phyloP scores from a whole-genome alignment of 805 yeast genomes.

The Kazachstania taianensis region DNA sequence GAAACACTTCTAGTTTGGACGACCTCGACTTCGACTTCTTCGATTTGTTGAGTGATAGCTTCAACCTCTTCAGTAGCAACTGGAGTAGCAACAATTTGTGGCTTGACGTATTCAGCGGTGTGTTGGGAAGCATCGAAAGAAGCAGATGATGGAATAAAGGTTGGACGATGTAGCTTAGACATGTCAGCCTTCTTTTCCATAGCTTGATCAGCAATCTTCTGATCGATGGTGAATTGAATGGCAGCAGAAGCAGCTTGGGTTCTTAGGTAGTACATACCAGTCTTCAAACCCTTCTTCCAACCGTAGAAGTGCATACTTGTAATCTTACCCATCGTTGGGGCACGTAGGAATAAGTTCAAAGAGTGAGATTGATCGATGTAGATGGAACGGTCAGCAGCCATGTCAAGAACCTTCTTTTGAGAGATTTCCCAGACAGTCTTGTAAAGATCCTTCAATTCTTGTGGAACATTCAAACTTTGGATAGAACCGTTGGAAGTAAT shows the following conservation, averaged over 20 bases:
- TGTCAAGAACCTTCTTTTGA: conserved; percentile 73
- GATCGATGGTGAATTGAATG: conserved; percentile 76
- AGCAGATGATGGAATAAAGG: conserved; percentile 21
- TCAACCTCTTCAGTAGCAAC: conserved; percentile 3
- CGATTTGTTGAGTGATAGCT: conserved; percentile 2
- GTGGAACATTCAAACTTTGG: conserved; percentile 67
- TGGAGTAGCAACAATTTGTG: conserved; percentile 1
- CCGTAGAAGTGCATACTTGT: conserved; percentile 98
- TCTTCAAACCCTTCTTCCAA: conserved; percentile 96
- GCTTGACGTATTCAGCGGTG: conserved; percentile 2
- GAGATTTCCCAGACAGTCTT: conserved; percentile 96
- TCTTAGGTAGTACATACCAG: conserved; percentile 96
- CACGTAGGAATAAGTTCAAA: conserved; percentile 75
- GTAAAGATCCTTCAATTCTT: conserved; percentile 64
- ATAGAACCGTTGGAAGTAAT: conserved; percentile 77
- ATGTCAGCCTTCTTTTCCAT: conserved; percentile 39
- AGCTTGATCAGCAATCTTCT: conserved; percentile 90
- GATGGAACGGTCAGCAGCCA: conserved; percentile 74
- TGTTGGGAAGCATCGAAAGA: conserved; percentile 1
- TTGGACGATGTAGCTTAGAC: conserved; percentile 31
- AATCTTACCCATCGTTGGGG: conserved; percentile 92
- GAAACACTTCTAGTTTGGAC: conserved; percentile 23
- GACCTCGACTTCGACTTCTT: conserved; percentile 4
- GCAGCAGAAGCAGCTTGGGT: conserved; percentile 97
- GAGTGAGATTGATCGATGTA: conserved; percentile 89